These are phyloP conservation scores for Xylona heveae DNA, from an alignment of 495 filamentous ascomycete genomes.

Conservation along the genomic window DNA sequence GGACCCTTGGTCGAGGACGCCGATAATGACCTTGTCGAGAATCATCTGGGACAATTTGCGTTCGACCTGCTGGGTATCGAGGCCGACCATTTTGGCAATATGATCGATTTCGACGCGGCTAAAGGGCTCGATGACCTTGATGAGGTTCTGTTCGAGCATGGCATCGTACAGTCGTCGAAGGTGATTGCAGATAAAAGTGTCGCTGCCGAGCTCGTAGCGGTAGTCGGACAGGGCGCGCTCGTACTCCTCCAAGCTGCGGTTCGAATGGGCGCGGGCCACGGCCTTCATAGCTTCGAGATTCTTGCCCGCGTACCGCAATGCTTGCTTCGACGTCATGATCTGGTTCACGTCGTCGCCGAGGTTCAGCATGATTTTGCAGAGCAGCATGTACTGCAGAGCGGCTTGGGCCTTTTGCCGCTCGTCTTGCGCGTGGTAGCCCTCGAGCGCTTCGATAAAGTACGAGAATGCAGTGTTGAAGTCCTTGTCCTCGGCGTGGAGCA, in stretches of 20 bases:
- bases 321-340: slow-evolving; percentile 84
- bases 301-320: slow-evolving; percentile 82
- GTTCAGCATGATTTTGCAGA: slow-evolving; percentile 99
- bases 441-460: slow-evolving; percentile 97
- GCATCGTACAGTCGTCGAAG: slow-evolving; percentile 86
- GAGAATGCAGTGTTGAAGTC: slow-evolving; percentile 97
- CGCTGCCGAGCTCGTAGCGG: slow-evolving; percentile 75
- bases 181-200: slow-evolving; percentile 89
- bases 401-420: slow-evolving; percentile 67
- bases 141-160: slow-evolving; percentile 95
- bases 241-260: slow-evolving; percentile 89
- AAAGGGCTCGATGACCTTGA: slow-evolving; percentile 98
- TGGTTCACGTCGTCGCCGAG: slow-evolving; percentile 84
- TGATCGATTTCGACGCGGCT: slow-evolving; percentile 90
- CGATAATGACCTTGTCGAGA: slow-evolving; percentile 93
- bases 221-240: slow-evolving; percentile 78
- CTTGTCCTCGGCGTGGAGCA: slow-evolving; percentile 93
- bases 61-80: slow-evolving; percentile 93
- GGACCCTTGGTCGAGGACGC: slow-evolving; percentile 91
- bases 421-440: slow-evolving; percentile 89
- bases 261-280: slow-evolving; percentile 81
- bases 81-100: slow-evolving; percentile 86
- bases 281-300: slow-evolving; percentile 97
- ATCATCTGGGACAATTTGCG: slow-evolving; percentile 98
- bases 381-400: slow-evolving; percentile 95